Evolutionary conservation across 2,329 filamentous ascomycete genomes (phyloP).

Genomic region (Penicillium sp.): DNA sequence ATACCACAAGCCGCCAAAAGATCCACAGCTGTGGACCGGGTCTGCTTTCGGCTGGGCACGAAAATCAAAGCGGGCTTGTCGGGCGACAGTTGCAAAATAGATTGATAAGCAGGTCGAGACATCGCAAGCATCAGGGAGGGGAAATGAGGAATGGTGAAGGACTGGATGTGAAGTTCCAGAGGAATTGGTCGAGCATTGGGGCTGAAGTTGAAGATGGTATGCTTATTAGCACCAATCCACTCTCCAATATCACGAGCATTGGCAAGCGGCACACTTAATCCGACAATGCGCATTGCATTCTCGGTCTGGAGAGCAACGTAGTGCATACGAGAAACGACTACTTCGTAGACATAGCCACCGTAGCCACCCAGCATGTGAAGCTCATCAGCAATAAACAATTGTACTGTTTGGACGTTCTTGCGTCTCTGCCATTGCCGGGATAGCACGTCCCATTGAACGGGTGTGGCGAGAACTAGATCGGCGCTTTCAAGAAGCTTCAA

Average conservation of each 20-base stretch:
- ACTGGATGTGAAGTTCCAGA: constrained; percentile 90
- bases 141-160: constrained; percentile 93
- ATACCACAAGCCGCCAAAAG: constrained; percentile 82
- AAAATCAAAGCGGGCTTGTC: constrained; percentile 91
- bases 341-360: constrained; percentile 88
- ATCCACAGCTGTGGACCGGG: constrained; percentile 81
- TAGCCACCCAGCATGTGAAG: constrained; percentile 88
- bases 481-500: constrained; percentile 83
- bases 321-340: constrained; percentile 96
- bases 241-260: constrained; percentile 94
- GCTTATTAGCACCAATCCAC: constrained; percentile 97
- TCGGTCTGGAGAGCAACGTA: constrained; percentile 89
- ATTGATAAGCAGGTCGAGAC: constrained; percentile 89
- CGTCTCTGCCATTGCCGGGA: constrained; percentile 95
- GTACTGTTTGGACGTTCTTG: constrained; percentile 89
- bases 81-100: constrained; percentile 82
- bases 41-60: constrained; percentile 90
- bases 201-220: constrained; percentile 98
- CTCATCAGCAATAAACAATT: constrained; percentile 92
- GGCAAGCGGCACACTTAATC: constrained; percentile 84
- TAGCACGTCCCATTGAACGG: constrained; percentile 91
- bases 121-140: constrained; percentile 98
- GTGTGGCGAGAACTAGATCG: constrained; percentile 89
- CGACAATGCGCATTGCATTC: constrained; percentile 80
- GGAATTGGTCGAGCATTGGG: constrained; percentile 86